Base-by-base conservation (phyloP, 2,329 filamentous ascomycete species). In the Dothidotthia symphoricarpi region DNA sequence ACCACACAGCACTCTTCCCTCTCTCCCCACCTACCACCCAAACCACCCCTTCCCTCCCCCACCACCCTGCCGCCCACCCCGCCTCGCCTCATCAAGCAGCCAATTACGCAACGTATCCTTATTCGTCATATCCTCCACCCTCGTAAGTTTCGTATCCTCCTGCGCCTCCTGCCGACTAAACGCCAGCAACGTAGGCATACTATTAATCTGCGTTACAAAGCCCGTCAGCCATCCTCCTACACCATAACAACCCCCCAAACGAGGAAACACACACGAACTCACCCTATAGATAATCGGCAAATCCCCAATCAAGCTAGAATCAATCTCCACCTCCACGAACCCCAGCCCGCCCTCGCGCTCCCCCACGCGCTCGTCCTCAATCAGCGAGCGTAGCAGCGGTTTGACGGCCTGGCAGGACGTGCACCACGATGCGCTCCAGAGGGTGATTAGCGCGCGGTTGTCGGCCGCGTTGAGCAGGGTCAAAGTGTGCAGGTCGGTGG, bases 341-440 rank as follows among this genome's bases (percentile, higher is more conserved):
- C 67, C 69, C 6, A 77, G 53, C 1, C 71, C 69, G 3, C 73
- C 73, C 42, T 70, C 59, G 1, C 46, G 43, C 43, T 75, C 69
- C 1, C 73, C 74, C 0, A 72, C 51, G 1, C 68, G 61, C 28
- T 73, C 70, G 19, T 67, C 58, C 34, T 70, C 63, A 17, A 76
- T 64, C 24, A 76, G 49, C 3, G 57, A 45, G n/a, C 55, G 57
- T 8, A 76, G 34, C 4, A 75, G 43, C 1, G 72, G 71, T 8
- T 66, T 64, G 4, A 75, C 59, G 8, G 58, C 52, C 16, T 67
- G 64, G 53, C 72, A 75, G 4, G 67, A 69, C 1, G 62, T 53
- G 43, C 70, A 73, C 69, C 71, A 76, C 3, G 67, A 68, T 2
- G 74, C 70, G 27, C 66, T 73, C 73, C 73, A 77, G 9, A 76